These are phyloP conservation scores for Metschnikowia picachoensis DNA, from an alignment of 805 yeast genomes.

Conservation along the genomic window DNA sequence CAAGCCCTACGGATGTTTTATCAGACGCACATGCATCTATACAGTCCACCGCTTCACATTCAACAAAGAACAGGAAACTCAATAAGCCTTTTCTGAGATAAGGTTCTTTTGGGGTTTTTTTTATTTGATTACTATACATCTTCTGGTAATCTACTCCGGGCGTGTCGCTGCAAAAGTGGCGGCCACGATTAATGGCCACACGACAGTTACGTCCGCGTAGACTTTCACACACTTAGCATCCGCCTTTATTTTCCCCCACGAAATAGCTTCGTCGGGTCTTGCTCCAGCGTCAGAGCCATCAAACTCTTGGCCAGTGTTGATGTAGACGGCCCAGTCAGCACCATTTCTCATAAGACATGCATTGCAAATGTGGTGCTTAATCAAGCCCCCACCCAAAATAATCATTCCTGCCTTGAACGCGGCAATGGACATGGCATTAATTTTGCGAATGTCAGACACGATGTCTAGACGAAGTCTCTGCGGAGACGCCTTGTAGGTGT, in stretches of 20 bases:
- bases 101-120: no score
- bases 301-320: conserved; percentile 97
- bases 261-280: conserved; percentile 96
- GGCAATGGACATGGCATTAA: conserved; percentile 92
- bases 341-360: conserved; percentile 99
- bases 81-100: no score
- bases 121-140: no score
- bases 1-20: no score
- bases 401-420: conserved; percentile 95
- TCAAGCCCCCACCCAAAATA: conserved; percentile 91
- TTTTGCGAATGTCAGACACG: conserved; percentile 87
- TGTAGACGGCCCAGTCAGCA: conserved; percentile 95
- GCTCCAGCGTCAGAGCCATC: conserved; percentile 99
- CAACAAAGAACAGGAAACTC: no score
- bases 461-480: conserved; percentile 85
- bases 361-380: conserved; percentile 96
- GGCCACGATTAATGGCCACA: conserved; percentile 94
- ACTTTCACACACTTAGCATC: conserved; percentile 90
- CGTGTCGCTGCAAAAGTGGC: conserved; percentile 84
- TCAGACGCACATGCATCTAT: no score
- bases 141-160: conserved; percentile 3
- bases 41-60: no score
- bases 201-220: conserved; percentile 91
- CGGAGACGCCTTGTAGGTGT: conserved; percentile 92
- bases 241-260: conserved; percentile 98